Evolutionary conservation across 306 rosid genomes (phyloP).

Genomic region (Dalbergia cochinchinensis): DNA sequence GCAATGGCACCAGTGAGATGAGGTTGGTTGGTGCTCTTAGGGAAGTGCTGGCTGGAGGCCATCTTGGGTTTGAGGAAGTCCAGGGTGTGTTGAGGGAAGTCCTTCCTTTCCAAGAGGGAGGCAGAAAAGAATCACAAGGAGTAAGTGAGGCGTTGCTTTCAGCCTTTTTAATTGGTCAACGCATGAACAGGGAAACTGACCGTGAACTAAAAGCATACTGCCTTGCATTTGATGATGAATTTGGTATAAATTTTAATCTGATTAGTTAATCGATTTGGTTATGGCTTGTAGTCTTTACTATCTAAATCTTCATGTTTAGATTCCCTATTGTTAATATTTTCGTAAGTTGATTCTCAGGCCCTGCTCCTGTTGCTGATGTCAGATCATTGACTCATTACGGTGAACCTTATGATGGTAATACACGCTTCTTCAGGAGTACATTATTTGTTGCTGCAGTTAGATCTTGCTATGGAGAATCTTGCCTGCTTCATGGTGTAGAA

Average conservation of each 20-base stretch:
- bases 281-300: slow-evolving; percentile 5
- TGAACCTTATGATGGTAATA: slow-evolving; percentile 96
- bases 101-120: slow-evolving; percentile 68
- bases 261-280: slow-evolving; percentile 38
- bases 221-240: slow-evolving; percentile 95
- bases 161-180: slow-evolving; percentile 94
- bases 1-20: slow-evolving; percentile 78
- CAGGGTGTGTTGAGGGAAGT: slow-evolving; percentile 88
- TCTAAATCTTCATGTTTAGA: not conserved
- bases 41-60: slow-evolving; percentile 95
- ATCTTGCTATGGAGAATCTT: slow-evolving; percentile 91
- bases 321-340: slow-evolving; percentile 38
- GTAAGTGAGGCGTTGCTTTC: slow-evolving; percentile 86
- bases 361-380: slow-evolving; percentile 89
- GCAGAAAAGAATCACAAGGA: slow-evolving; percentile 50
- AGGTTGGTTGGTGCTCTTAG: slow-evolving; percentile 94
- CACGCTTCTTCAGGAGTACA: slow-evolving; percentile 96
- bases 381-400: slow-evolving; percentile 93
- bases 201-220: slow-evolving; percentile 94
- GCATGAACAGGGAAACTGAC: slow-evolving; percentile 96
- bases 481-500: slow-evolving; percentile 92
- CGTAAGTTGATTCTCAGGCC: slow-evolving; percentile 62
- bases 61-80: slow-evolving; percentile 95
- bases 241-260: slow-evolving; percentile 61
- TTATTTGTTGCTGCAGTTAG: slow-evolving; percentile 94